Evolutionary conservation across 441 rosid genomes (phyloP), one percentile per base, ranked within the genome.

Genomic region (Manihot esculenta): DNA sequence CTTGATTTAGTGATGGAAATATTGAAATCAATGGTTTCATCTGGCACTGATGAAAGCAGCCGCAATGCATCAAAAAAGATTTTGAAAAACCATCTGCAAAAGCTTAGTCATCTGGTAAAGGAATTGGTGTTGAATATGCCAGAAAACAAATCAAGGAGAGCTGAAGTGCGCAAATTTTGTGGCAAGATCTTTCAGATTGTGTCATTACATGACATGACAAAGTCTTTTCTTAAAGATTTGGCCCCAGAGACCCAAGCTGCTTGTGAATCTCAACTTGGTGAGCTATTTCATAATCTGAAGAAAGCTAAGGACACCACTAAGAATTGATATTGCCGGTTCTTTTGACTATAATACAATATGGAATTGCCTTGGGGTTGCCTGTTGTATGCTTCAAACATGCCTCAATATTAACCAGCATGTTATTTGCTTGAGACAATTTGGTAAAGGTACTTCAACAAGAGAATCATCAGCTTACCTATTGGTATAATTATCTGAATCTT

Each of bases 1-100:
- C 95, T 93, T 65, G 97, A 89, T 69, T 47, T 89, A 76, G 87
- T 93, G 64, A 73, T 81, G 49, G 98, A 91, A 75, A 85, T 89
- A 58, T 69, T 93, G 72, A 90, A 82, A 74, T 83, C 88, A n/a
- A 44, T 78, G 83, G 79, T 81, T 81, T 82, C 86, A 48, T 58
- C 81, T 62, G 78, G 65, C 57, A 26, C 77, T 3, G 82, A 79
- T 62, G 87, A 86, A 70, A 73, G 62, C 44, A 77, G 67, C 56
- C 77, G 21, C 68, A 86, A 76, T 75, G 81, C 76, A 18, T 80
- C 90, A 5, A 89, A 80, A 83, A 83, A 84, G 75, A 54, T 71
- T 21, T 75, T 95, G 80, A 87, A 86, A 78, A 72, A 42, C 44
- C 85, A 87, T 75, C 58, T 88, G 54, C 76, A 64, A 79, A 78